Conservation (phyloP, 1,284 basidiomycete species). For the Mycosarcoma mackinlayi region DNA sequence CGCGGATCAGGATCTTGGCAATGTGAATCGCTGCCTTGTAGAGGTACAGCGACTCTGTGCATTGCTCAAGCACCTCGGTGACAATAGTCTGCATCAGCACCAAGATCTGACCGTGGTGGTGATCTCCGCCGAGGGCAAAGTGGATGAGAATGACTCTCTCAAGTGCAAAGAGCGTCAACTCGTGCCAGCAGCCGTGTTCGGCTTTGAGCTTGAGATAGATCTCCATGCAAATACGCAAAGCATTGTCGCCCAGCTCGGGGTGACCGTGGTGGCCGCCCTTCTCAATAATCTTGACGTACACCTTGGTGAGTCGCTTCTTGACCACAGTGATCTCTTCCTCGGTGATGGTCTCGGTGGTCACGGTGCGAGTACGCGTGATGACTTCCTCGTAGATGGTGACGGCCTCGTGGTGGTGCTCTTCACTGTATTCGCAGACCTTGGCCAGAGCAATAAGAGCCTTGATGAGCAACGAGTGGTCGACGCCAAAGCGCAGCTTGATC, state of each 20-base stretch:
- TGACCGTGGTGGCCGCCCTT: slow-evolving; percentile 9
- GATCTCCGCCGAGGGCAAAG: slow-evolving; percentile 5
- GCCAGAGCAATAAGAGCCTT: slow-evolving; percentile 4
- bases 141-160: slow-evolving; percentile 1
- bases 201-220: slow-evolving; percentile 8
- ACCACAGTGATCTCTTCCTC: slow-evolving; percentile 12
- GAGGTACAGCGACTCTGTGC: neutral
- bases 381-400: slow-evolving; percentile 15
- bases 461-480: slow-evolving; percentile 9
- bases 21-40: slow-evolving; percentile 2
- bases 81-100: slow-evolving; percentile 3
- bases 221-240: slow-evolving; percentile 8
- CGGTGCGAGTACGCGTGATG: slow-evolving; percentile 4
- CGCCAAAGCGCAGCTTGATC: slow-evolving; percentile 1
- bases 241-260: slow-evolving; percentile 8
- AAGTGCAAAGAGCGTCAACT: slow-evolving; percentile 3
- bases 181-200: slow-evolving; percentile 5
- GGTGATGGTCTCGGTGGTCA: slow-evolving; percentile 12
- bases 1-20: slow-evolving; percentile 4
- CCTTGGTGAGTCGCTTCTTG: slow-evolving; percentile 13
- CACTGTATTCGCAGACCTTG: slow-evolving; percentile 9
- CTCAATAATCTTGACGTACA: slow-evolving; percentile 11
- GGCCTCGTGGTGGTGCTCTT: slow-evolving; percentile 13
- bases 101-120: neutral
- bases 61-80: neutral